phyloP scores from a whole-genome alignment of 2,329 filamentous ascomycete genomes.

The Colletotrichum orchidophilum region DNA sequence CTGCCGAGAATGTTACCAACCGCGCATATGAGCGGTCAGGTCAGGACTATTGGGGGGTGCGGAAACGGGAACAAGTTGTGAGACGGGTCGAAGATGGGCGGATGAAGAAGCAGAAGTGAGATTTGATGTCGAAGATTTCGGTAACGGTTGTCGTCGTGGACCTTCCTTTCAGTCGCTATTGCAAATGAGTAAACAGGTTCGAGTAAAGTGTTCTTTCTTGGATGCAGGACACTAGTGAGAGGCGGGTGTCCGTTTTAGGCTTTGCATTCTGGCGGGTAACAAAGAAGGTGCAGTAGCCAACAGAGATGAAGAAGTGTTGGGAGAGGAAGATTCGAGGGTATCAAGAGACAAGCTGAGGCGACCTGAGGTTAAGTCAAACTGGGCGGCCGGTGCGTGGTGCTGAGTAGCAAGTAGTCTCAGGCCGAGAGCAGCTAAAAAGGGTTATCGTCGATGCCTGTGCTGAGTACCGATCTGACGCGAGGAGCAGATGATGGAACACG shows the following conservation, averaged over 20 bases:
- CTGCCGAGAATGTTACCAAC: slow-evolving; percentile 28
- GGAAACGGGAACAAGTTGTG: neutral
- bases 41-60: slow-evolving; percentile 33
- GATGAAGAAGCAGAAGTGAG: neutral
- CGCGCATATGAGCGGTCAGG: slow-evolving; percentile 36
- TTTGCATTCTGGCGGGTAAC: slow-evolving; percentile 9
- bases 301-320: slow-evolving; percentile 19
- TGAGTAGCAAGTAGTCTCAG: slow-evolving; percentile 9
- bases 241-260: slow-evolving; percentile 25
- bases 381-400: neutral
- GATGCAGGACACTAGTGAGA: slow-evolving; percentile 22
- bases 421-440: slow-evolving; percentile 7
- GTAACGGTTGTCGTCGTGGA: slow-evolving; percentile 25
- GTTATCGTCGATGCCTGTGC: slow-evolving; percentile 17
- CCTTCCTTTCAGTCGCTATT: slow-evolving; percentile 2
- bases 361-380: neutral
- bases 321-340: slow-evolving; percentile 3
- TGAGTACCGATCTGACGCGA: slow-evolving; percentile 16
- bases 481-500: slow-evolving; percentile 15
- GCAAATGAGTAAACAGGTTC: slow-evolving; percentile 1
- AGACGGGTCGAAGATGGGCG: neutral
- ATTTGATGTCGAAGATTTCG: neutral
- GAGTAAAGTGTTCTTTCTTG: slow-evolving; percentile 15
- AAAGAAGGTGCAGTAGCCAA: slow-evolving; percentile 29
- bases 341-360: neutral